These are phyloP conservation scores for Tolypocladium nubicola DNA, from an alignment of 2,329 filamentous ascomycete species.

Conservation along the genomic window DNA sequence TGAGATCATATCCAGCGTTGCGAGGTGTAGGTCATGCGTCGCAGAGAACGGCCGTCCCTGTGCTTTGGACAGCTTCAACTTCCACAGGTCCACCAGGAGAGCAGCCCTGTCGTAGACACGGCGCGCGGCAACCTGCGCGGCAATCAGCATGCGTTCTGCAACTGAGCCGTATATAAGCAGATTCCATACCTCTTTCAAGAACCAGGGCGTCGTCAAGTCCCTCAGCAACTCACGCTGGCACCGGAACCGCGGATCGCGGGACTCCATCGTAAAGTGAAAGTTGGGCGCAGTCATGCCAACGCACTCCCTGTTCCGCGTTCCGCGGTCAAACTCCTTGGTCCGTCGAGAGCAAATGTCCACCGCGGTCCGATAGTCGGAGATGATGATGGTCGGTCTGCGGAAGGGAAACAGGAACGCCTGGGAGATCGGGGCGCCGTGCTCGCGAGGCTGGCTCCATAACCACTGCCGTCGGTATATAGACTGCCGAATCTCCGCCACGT, in stretches of 20 bases:
- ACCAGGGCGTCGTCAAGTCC: slow-evolving; percentile 25
- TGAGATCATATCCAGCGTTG: slow-evolving; percentile 24
- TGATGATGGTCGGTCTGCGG: slow-evolving; percentile 17
- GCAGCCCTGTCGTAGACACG: slow-evolving; percentile 19
- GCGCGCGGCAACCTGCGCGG: slow-evolving; percentile 20
- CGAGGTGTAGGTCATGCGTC: slow-evolving; percentile 18
- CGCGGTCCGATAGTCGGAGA: slow-evolving; percentile 20
- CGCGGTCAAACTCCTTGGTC: slow-evolving; percentile 21
- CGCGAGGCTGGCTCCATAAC: slow-evolving; percentile 14
- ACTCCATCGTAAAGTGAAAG: slow-evolving; percentile 23
- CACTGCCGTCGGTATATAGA: slow-evolving; percentile 13
- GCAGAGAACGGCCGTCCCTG: slow-evolving; percentile 20
- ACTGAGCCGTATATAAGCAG: background rate
- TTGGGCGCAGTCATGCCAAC: slow-evolving; percentile 12
- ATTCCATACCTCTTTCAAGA: slow-evolving; percentile 16
- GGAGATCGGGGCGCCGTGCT: slow-evolving; percentile 15
- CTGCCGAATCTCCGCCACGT: slow-evolving; percentile 8
- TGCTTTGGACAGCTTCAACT: slow-evolving; percentile 16
- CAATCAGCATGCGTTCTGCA: background rate
- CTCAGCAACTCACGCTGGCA: slow-evolving; percentile 20
- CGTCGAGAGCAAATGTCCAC: slow-evolving; percentile 22
- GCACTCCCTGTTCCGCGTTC: slow-evolving; percentile 13
- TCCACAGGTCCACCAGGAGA: slow-evolving; percentile 23
- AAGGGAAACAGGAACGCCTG: slow-evolving; percentile 24
- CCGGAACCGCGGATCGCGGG: slow-evolving; percentile 19